Evolutionary conservation across 2,329 filamentous ascomycete genomes (phyloP), one percentile per base, ranked within the genome.

Genomic region (Botrytis fragariae): DNA sequence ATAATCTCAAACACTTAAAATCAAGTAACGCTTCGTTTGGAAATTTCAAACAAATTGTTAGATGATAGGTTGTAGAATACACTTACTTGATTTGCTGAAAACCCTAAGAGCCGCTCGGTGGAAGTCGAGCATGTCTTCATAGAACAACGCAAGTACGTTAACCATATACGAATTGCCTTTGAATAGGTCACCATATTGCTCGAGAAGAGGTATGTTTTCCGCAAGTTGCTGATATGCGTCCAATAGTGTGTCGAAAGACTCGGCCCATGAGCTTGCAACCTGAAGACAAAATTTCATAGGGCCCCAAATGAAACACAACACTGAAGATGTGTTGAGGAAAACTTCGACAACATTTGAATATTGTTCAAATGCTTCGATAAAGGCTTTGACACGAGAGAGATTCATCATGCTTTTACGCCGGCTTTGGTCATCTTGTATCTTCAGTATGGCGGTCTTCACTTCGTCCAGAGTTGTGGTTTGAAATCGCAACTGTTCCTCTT

Each of bases 141-240:
- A 84, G 9, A 84, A 82, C 25, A 80, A 29, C 32, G 74, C 78
- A 4, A 84, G 76, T 10, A 82, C 78, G 1, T 74, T 65, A 7
- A 75, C 73, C 78, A 85, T 81, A 22, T 82, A 69, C 0, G 72
- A 61, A 16, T 80, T 79, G 4, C 78, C 62, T 16, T 72, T 71
- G 71, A 84, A 82, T 0, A 82, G 68, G 10, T 69, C 37, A 51
- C 81, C 74, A 44, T 83, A 83, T 35, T 81, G 75, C 10, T 72
- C 20, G 1, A 85, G 74, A 7, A 82, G 74, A 16, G 83, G 83
- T 0, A 84, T 76, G 6, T 80, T 75, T 69, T 84, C 83, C 9
- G 82, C 81, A 69, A 85, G 82, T 8, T 79, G 75, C 61, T 82
- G 74, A 74, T 84, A 84, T 0, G 82, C 82, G 60, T 82, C 80